Evolutionary conservation across 257 asterid genomes (phyloP).

Genomic region (Solanum etuberosum): DNA sequence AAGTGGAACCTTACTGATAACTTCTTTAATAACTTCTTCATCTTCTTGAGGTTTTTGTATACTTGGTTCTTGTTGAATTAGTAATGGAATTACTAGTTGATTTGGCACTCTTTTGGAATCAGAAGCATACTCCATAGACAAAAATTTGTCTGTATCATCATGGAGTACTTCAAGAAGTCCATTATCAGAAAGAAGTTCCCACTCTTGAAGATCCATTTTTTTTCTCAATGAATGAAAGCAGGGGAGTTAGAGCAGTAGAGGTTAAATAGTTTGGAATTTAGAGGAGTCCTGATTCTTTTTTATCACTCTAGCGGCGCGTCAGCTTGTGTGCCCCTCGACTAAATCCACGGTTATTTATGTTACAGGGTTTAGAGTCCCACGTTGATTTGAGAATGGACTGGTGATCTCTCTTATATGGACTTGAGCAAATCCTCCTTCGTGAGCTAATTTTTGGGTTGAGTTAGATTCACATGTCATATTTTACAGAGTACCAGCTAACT

Average conservation of each 20-base stretch:
- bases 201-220: slow-evolving; percentile 52
- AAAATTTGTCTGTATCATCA: slow-evolving; percentile 32
- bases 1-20: background rate
- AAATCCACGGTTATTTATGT: background rate
- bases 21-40: slow-evolving; percentile 4
- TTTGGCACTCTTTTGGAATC: slow-evolving; percentile 5
- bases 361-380: background rate
- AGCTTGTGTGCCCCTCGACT: background rate
- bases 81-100: slow-evolving; percentile 19
- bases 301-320: rapidly evolving
- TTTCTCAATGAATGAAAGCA: background rate
- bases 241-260: background rate
- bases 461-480: background rate
- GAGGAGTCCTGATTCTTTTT: background rate
- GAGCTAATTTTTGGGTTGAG: background rate
- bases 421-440: rapidly evolving
- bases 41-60: background rate
- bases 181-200: slow-evolving; percentile 72
- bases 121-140: slow-evolving; percentile 22
- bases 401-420: background rate
- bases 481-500: background rate
- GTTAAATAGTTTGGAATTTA: background rate
- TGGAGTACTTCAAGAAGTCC: slow-evolving; percentile 59
- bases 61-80: slow-evolving; percentile 9
- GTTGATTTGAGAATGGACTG: background rate